Evolutionary conservation across 2,329 filamentous ascomycete species (phyloP).

Genomic region (Nemania bipapillata): DNA sequence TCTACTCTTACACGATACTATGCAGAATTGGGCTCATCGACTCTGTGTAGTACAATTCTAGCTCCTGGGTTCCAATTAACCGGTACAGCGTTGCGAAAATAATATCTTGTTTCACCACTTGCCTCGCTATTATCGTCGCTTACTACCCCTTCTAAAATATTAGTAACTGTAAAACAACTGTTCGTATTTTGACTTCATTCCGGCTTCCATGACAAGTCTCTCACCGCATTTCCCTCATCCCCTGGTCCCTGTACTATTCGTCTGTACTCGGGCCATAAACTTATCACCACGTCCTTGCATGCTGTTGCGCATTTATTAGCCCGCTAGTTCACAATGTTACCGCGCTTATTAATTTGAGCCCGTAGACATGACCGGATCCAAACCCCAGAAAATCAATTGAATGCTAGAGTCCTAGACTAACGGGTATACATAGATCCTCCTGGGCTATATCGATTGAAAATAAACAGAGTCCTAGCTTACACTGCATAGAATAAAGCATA

Average conservation of each 20-base stretch:
- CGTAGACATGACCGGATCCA: neutral
- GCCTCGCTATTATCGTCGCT: neutral
- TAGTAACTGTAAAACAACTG: neutral
- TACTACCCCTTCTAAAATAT: neutral
- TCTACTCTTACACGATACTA: too few species aligned
- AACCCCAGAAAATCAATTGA: neutral
- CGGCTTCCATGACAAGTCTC: neutral
- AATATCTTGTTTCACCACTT: too few species aligned
- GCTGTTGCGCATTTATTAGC: too few species aligned
- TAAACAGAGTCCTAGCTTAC: too few species aligned
- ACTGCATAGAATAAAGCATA: neutral
- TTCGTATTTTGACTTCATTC: neutral
- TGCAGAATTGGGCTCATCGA: too few species aligned
- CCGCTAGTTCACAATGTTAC: neutral
- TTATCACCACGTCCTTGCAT: neutral
- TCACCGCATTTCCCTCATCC: neutral
- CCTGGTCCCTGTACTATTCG: constrained; percentile 2
- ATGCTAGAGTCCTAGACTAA: neutral
- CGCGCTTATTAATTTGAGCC: neutral
- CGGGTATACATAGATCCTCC: too few species aligned
- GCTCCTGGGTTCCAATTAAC: too few species aligned
- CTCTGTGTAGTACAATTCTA: too few species aligned
- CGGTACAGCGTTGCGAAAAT: too few species aligned
- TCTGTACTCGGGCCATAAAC: too few species aligned
- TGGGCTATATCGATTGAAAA: too few species aligned